Conservation (phyloP, 768 basidiomycete species). For the Clitopilus hobsonii region DNA sequence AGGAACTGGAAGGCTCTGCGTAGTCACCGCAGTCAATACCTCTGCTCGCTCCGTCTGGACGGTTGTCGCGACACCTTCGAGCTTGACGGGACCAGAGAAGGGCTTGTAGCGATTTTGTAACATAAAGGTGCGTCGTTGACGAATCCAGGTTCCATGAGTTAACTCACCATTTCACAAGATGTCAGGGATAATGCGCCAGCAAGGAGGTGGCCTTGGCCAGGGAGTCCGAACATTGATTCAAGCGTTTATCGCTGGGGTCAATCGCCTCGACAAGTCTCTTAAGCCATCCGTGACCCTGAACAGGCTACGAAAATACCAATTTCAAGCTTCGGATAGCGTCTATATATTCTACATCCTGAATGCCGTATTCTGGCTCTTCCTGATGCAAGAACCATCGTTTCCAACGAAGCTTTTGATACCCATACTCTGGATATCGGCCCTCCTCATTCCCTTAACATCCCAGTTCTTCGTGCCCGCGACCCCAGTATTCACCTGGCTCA, state of each 20-base stretch:
- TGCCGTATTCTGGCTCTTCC: constrained; percentile 64
- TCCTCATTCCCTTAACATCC: constrained; percentile 81
- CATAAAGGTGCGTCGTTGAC: neutral
- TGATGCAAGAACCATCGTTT: constrained; percentile 68
- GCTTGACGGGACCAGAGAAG: neutral
- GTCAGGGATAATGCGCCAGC: constrained; percentile 1
- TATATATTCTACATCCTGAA: constrained; percentile 63
- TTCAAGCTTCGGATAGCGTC: constrained; percentile 49
- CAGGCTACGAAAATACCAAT: constrained; percentile 53
- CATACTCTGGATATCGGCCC: constrained; percentile 55
- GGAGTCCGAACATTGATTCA: constrained; percentile 20
- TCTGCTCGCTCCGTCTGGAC: neutral
- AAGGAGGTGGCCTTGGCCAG: neutral
- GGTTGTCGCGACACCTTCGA: neutral
- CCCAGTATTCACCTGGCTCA: constrained; percentile 81
- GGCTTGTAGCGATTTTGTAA: neutral
- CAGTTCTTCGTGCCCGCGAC: constrained; percentile 90
- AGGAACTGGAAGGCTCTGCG: neutral
- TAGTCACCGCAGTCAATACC: neutral
- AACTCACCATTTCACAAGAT: neutral
- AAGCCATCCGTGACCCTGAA: constrained; percentile 62
- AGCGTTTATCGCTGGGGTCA: constrained; percentile 59
- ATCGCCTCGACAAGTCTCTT: constrained; percentile 73
- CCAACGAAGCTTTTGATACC: constrained; percentile 79
- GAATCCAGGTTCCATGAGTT: neutral